phyloP scores from a whole-genome alignment of 2,329 filamentous ascomycete species.

The Colletotrichum euphorbiae region DNA sequence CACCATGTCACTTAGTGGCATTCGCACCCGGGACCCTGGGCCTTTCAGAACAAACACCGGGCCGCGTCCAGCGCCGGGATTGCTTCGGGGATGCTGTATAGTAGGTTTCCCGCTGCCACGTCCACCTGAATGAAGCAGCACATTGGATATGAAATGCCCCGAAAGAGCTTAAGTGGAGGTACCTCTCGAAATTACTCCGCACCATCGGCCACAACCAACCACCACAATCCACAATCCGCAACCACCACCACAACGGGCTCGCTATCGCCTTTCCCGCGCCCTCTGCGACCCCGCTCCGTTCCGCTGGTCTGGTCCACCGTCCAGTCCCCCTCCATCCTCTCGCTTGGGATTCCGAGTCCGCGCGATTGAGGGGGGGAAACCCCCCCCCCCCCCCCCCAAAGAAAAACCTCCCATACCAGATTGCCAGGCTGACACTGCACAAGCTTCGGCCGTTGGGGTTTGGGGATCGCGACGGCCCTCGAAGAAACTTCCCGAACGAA shows the following conservation, averaged over 20 bases:
- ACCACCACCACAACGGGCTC: not conserved
- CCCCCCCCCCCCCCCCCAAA: too few relatives aligned
- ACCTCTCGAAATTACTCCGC: not conserved
- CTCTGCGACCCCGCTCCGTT: slow-evolving; percentile 15
- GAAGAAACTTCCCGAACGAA: too few relatives aligned
- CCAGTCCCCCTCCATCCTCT: not conserved
- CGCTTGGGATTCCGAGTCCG: not conserved
- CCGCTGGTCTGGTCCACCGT: not conserved
- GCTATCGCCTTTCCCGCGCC: not conserved
- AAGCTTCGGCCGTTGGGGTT: too few relatives aligned
- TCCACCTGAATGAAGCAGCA: not conserved
- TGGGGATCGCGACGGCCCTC: too few relatives aligned
- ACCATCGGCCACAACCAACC: not conserved
- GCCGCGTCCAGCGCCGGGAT: not conserved
- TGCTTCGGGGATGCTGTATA: not conserved
- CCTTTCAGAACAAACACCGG: too few relatives aligned
- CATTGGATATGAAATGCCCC: not conserved
- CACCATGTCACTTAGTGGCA: too few relatives aligned
- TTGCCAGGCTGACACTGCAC: not conserved
- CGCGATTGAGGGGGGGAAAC: too few relatives aligned
- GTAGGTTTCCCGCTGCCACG: not conserved
- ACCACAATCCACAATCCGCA: not conserved
- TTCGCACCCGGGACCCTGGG: too few relatives aligned
- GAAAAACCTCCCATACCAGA: not conserved
- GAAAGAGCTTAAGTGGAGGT: slow-evolving; percentile 4